phyloP scores from a whole-genome alignment of 169 alveolate species.

The Blepharisma undulans region DNA sequence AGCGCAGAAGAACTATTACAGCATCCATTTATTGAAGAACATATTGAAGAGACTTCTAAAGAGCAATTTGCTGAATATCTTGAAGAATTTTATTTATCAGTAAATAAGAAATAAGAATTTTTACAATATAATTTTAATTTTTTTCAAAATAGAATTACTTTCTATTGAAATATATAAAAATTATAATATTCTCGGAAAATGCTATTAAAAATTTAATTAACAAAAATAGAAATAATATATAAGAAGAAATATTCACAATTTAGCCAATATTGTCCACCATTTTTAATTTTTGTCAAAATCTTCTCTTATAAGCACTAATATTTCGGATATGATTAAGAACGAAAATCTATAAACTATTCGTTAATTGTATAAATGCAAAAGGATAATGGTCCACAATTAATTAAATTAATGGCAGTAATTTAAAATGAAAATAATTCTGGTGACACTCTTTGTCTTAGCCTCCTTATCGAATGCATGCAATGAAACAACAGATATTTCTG shows the following conservation, averaged over 20 bases:
- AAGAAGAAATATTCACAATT: no score
- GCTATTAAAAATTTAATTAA: no score
- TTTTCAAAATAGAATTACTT: no score
- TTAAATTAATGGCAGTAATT: neutral
- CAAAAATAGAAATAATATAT: no score
- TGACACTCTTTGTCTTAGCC: neutral
- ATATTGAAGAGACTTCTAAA: conserved; percentile 23
- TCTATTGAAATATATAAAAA: no score
- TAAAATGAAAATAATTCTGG: neutral
- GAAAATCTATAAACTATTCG: neutral
- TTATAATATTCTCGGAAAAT: no score
- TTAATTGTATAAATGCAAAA: no score
- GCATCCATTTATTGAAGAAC: conserved; percentile 39
- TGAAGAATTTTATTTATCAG: neutral
- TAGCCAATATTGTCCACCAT: no score
- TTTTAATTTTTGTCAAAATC: no score
- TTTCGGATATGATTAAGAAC: no score
- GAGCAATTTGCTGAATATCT: neutral
- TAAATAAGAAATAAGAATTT: neutral
- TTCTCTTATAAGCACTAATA: no score
- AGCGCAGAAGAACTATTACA: conserved; percentile 5
- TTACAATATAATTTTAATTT: no score
- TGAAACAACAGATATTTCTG: neutral
- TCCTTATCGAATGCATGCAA: neutral
- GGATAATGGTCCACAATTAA: neutral